Base-by-base conservation (phyloP, 345 rosid genomes). In the Tarenaya hassleriana region DNA sequence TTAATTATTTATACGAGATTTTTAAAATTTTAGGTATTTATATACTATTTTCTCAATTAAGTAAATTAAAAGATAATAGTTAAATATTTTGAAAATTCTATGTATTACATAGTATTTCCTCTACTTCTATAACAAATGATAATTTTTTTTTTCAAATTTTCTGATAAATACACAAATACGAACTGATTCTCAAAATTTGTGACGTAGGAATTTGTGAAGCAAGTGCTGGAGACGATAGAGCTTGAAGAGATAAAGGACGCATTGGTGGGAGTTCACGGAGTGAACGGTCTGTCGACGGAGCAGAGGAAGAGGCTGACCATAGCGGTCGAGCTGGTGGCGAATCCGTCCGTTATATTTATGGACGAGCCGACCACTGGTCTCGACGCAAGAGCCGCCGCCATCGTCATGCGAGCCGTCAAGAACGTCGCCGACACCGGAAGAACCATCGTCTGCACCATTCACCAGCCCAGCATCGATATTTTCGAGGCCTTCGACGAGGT, bases 401-500 rank as follows among this genome's bases (percentile, higher is more conserved):
- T 87, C 45, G 89, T 83, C 40, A 77, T 87, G 89, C 64, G 96
- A 60, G 87, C 82, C 29, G 89, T 80, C 70, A 87, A 81, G 69
- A 87, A 83, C 51, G 68, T 83, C 0, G 89, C 70, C 14, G 81
- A 81, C 11, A 87, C 89, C 7, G 94, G 94, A 52, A 67, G 96
- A 66, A 87, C 96, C 29, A 72, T 81, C 7, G 92, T 87, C 9
- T 87, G 94, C 68, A 87, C 94, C 13, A 79, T 79, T 65, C 96
- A 87, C 52, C 96, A 87, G 46, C 96, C 96, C 0, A 87, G 94
- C 51, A 81, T 87, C 35, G 87, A 84, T 47, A 81, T 87, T 41
- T 87, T 87, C 31, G 96, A 87, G 64, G 68, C 96, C 16, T 87
- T 83, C 70, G 96, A 81, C 63, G 89, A 81, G 94, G 94, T 83